A percentile compares a stretch with the other conserved stretches of the same genome.
phyloP scores from a whole-genome alignment of 75 land plant species.

The Pseudotsuga menziesii region DNA sequence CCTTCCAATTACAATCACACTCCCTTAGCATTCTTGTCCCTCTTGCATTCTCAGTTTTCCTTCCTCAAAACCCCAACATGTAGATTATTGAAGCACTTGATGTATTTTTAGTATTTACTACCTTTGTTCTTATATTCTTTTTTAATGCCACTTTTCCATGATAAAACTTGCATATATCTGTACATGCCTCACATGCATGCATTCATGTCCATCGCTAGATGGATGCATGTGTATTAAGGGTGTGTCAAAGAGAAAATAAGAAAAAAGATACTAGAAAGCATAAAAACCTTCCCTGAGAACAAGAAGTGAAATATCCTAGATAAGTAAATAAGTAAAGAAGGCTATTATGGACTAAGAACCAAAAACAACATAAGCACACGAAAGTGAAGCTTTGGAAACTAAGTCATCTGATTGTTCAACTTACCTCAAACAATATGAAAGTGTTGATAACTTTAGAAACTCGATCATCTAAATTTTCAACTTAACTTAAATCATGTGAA shows the following conservation, averaged over 20 bases:
- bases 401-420: too few relatives aligned
- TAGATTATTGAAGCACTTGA: too few relatives aligned
- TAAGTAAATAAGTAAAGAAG: background rate
- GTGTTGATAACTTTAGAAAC: background rate
- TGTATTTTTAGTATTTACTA: too few relatives aligned
- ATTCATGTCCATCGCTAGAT: background rate
- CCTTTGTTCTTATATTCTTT: too few relatives aligned
- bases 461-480: background rate
- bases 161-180: background rate
- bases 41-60: too few relatives aligned
- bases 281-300: background rate
- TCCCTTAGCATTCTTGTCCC: too few relatives aligned
- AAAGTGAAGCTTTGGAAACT: background rate
- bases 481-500: slow-evolving; percentile 23
- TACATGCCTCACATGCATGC: background rate
- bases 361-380: background rate
- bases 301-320: background rate
- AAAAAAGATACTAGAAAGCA: background rate
- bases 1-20: too few relatives aligned
- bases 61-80: too few relatives aligned
- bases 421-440: too few relatives aligned
- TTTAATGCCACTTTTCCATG: too few relatives aligned
- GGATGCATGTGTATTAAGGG: background rate
- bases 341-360: background rate
- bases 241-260: background rate